A percentile compares a stretch with the other conserved stretches of the same genome.
Evolutionary conservation across 2,329 filamentous ascomycete genomes (phyloP).

Genomic region (Colletotrichum tropicale): DNA sequence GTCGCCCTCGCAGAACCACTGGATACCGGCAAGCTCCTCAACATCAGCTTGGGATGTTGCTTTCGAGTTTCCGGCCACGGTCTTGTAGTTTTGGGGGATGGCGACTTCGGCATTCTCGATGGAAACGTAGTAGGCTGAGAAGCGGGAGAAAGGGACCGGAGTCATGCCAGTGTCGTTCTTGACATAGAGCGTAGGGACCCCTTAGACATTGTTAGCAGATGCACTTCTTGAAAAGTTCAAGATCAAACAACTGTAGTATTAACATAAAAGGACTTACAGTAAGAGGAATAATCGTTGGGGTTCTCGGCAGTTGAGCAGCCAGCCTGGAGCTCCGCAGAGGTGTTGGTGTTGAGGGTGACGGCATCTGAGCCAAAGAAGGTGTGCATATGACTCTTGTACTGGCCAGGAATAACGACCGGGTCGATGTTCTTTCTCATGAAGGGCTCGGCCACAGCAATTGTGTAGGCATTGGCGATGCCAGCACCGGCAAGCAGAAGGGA

Average conservation of each 20-base stretch:
- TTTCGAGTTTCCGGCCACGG: conserved; percentile 42
- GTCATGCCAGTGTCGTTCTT: conserved; percentile 34
- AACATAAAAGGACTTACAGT: conserved; percentile 33
- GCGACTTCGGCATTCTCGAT: conserved; percentile 45
- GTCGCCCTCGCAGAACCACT: conserved; percentile 35
- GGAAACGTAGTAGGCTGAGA: conserved; percentile 50
- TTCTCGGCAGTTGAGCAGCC: conserved; percentile 50
- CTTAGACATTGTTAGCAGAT: not conserved
- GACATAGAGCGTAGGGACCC: conserved; percentile 46
- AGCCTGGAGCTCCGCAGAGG: conserved; percentile 34
- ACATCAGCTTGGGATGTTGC: conserved; percentile 31
- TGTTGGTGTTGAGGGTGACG: conserved; percentile 31
- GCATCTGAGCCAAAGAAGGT: conserved; percentile 40
- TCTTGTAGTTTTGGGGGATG: conserved; percentile 46
- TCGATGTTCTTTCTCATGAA: conserved; percentile 38
- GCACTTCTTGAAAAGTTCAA: fast-evolving
- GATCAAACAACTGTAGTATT: not conserved
- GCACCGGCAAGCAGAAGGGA: conserved; percentile 12
- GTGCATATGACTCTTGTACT: conserved; percentile 36
- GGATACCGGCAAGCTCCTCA: conserved; percentile 21
- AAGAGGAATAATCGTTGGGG: conserved; percentile 49
- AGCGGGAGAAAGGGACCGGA: conserved; percentile 37
- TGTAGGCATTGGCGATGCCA: conserved; percentile 25
- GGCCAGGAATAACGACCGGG: conserved; percentile 33
- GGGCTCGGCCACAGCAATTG: conserved; percentile 23